Conservation (phyloP, 192 early-diverging fungal genomes). For the Helicostylum pulchrum region DNA sequence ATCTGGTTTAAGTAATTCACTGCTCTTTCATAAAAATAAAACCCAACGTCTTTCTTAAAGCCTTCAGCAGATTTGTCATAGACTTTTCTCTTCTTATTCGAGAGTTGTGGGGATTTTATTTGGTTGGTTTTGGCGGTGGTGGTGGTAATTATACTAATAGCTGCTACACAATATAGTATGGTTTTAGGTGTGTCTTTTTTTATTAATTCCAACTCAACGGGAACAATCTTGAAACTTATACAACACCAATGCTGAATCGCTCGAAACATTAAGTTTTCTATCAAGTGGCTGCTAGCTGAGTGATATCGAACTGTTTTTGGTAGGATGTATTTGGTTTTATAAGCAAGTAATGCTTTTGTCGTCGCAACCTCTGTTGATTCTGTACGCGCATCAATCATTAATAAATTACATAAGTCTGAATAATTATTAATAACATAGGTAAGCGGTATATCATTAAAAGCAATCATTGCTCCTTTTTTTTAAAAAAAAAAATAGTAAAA, state of each 20-base stretch:
- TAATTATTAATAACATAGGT: no score
- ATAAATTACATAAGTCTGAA: no score
- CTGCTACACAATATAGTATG: constrained; percentile 24
- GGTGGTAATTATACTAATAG: constrained; percentile 24
- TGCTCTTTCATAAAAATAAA: constrained; percentile 25
- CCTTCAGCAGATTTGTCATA: constrained; percentile 1
- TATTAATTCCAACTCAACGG: constrained; percentile 16
- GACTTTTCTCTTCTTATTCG: no score
- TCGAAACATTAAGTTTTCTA: constrained; percentile 15
- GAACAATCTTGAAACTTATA: constrained; percentile 28
- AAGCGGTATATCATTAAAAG: no score
- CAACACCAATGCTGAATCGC: constrained; percentile 26
- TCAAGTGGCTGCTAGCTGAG: background rate
- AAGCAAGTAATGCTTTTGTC: no score
- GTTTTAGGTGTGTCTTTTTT: constrained; percentile 6
- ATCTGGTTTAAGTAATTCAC: constrained; percentile 20
- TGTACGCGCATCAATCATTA: no score
- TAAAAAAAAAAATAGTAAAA: no score
- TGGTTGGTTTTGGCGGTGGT: background rate
- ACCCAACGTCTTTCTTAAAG: constrained; percentile 14
- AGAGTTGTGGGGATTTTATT: background rate
- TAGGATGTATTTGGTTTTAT: background rate
- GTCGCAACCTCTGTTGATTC: no score
- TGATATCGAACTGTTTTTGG: constrained; percentile 1
- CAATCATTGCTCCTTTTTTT: no score